Conservation (phyloP, 176 grass and related monocot genomes). For the Rhynchospora tenuis region DNA sequence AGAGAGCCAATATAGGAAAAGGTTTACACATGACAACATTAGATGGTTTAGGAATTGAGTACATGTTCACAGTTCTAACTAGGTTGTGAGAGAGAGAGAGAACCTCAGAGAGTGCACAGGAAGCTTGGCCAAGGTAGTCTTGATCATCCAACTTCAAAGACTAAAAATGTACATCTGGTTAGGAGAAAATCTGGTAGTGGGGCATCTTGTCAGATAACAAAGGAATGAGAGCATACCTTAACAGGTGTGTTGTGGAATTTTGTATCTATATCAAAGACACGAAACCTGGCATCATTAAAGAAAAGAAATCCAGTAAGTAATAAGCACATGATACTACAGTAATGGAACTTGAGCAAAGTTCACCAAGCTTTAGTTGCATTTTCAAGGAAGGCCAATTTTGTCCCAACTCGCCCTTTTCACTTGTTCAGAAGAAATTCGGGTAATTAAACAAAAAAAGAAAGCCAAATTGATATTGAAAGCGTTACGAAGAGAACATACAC, state of each 20-base stretch:
- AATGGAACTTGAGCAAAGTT: not conserved
- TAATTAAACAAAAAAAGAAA: not conserved
- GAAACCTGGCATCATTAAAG: constrained; percentile 43
- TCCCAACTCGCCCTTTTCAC: not conserved
- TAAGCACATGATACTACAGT: not conserved
- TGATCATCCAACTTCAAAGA: constrained; percentile 62
- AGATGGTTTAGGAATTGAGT: not conserved
- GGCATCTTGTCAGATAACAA: not conserved
- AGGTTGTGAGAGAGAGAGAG: constrained; percentile 11
- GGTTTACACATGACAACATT: not conserved
- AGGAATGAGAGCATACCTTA: constrained; percentile 51
- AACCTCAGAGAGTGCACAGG: constrained; percentile 83
- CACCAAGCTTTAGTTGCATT: not conserved
- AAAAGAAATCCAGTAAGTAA: constrained; percentile 1
- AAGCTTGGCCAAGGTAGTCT: constrained; percentile 81
- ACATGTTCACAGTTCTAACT: not conserved
- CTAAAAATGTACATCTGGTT: constrained; percentile 38
- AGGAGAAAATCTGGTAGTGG: constrained; percentile 1
- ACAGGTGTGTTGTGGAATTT: constrained; percentile 68
- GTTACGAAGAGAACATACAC: constrained; percentile 49
- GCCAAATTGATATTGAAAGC: not conserved
- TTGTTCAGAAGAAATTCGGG: not conserved
- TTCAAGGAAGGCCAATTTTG: not conserved
- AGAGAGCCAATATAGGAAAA: constrained; percentile 17
- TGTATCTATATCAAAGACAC: constrained; percentile 83